Conservation (phyloP, 1,284 basidiomycete genomes). For the Filobasidium uniguttulatum region DNA sequence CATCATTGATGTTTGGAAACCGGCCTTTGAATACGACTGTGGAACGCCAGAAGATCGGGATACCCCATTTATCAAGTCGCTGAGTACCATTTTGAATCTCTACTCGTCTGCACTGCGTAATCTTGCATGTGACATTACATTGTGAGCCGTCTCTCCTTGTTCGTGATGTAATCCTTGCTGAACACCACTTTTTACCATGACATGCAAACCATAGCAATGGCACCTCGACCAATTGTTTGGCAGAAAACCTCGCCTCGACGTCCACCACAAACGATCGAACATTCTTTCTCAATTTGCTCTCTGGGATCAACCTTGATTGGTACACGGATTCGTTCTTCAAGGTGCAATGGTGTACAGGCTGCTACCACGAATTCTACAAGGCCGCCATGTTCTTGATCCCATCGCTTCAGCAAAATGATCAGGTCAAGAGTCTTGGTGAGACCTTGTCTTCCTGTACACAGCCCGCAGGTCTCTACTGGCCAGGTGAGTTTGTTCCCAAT, state of each 20-base stretch:
- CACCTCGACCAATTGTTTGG: slow-evolving; percentile 7
- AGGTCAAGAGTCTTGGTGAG: slow-evolving; percentile 4
- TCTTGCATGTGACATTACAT: slow-evolving; percentile 1
- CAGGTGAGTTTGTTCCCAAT: not conserved
- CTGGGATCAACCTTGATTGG: slow-evolving; percentile 10
- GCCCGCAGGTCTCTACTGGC: slow-evolving; percentile 1
- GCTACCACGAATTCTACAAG: slow-evolving; percentile 12
- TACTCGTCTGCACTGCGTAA: slow-evolving; percentile 10
- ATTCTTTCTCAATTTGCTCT: slow-evolving; percentile 9
- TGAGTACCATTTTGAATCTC: slow-evolving; percentile 7
- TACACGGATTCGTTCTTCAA: slow-evolving; percentile 11
- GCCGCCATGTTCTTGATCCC: slow-evolving; percentile 13
- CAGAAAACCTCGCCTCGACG: slow-evolving; percentile 10
- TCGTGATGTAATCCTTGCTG: not conserved
- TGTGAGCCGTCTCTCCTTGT: not conserved
- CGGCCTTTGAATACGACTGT: slow-evolving; percentile 7
- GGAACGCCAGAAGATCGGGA: slow-evolving; percentile 1
- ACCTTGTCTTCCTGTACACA: slow-evolving; percentile 1
- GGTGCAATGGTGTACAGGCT: slow-evolving; percentile 10
- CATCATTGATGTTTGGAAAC: slow-evolving; percentile 9
- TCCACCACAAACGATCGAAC: slow-evolving; percentile 9
- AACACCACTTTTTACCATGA: too few species aligned
- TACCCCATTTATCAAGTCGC: slow-evolving; percentile 5
- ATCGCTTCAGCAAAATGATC: not conserved
- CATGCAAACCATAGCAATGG: slow-evolving; percentile 7